These are phyloP conservation scores for Zygoascus ofunaensis DNA, from an alignment of 805 yeast species.

Conservation along the genomic window DNA sequence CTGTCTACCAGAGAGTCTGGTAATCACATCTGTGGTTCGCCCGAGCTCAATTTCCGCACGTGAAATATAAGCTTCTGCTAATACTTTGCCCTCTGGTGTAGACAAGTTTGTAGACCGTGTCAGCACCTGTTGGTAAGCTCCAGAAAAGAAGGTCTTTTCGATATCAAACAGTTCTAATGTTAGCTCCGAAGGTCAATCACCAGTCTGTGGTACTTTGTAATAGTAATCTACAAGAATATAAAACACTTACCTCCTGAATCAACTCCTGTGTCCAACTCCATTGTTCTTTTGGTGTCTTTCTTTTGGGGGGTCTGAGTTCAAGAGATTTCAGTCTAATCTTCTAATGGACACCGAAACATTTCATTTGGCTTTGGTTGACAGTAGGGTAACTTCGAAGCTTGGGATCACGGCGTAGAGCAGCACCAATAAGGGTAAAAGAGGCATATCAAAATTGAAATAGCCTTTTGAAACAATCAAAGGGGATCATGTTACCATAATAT, in stretches of 20 bases:
- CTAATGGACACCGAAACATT: too few relatives aligned
- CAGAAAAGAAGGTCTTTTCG: slow-evolving; percentile 34
- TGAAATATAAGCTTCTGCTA: slow-evolving; percentile 27
- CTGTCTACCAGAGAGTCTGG: slow-evolving; percentile 16
- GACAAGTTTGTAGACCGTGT: slow-evolving; percentile 15
- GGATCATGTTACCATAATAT: too few relatives aligned
- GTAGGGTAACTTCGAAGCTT: too few relatives aligned
- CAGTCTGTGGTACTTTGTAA: neutral
- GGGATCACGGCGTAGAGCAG: too few relatives aligned
- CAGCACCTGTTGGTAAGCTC: slow-evolving; percentile 30
- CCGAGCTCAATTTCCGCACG: slow-evolving; percentile 33
- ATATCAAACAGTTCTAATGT: slow-evolving; percentile 25
- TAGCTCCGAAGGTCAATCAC: neutral
- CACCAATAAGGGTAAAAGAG: too few relatives aligned
- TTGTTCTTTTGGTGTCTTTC: too few relatives aligned
- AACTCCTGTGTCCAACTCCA: slow-evolving; percentile 24
- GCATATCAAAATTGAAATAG: too few relatives aligned
- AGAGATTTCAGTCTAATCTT: too few relatives aligned
- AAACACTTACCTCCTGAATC: slow-evolving; percentile 22
- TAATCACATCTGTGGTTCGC: slow-evolving; percentile 24
- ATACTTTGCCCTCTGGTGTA: slow-evolving; percentile 16
- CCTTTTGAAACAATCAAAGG: too few relatives aligned
- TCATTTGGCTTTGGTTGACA: too few relatives aligned
- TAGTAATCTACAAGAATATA: neutral
- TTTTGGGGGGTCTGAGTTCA: too few relatives aligned